Evolutionary conservation across 2,329 filamentous ascomycete species (phyloP), one percentile per base, ranked within the genome.

Genomic region (Aspergillaceae sp.): DNA sequence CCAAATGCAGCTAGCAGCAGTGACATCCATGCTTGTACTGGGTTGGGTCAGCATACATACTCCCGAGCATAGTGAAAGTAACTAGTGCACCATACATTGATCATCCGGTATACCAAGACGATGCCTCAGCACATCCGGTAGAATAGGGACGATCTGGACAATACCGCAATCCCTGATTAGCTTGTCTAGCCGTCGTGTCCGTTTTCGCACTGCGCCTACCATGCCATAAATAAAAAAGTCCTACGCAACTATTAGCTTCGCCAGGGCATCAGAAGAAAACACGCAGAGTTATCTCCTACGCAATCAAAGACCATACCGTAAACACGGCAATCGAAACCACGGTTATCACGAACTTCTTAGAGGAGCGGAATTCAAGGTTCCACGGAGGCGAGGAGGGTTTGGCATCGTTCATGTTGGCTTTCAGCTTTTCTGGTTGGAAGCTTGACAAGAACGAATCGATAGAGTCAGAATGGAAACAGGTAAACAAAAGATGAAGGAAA

Each of bases 1-100:
- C 82, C 84, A 59, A 87, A 88, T 11, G 82, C 78, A 7, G 83
- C 83, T 1, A 89, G 70, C 5, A 88, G 72, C 8, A 87, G 74
- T 0, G 83, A 83, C 6, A 83, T 77, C 83, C 83, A 87, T 56
- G 72, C 74, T 62, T 88, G 85, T 1, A 84, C 76, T 55, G 41
- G 41, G 11, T 27, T 9, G 27, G 19, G 19, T 19, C 19, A 19
- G 19, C 19, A 19, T 19, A 1, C 19, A 19, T 19, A 19, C 19
- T 19, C 19, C 19, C 19, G 19, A 19, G 19, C 19, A 19, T 19
- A 19, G 19, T 2, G 19, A 19, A 19, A 19, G 19, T 19, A 2
- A 19, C 19, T 19, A 19, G 28, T 26, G 32, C 27, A 11, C 74
- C 72, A 34, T 74, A 77, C 62, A 49, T 37, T 63, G 49, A 44